phyloP scores from a whole-genome alignment of 805 yeast species.

The Metschnikowia lochheadii region DNA sequence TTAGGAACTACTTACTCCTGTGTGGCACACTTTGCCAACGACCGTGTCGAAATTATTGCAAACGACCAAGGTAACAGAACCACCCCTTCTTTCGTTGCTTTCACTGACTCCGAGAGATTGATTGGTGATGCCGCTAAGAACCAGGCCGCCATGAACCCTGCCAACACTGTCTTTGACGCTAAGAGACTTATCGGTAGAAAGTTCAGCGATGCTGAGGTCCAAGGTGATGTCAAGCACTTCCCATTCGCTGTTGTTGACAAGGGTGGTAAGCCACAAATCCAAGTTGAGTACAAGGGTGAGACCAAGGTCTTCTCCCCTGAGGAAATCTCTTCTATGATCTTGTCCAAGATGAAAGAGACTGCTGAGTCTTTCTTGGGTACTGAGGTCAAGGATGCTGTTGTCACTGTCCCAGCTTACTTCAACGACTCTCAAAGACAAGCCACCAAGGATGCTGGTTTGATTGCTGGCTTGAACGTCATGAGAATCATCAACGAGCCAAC shows the following conservation, averaged over 20 bases:
- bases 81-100: constrained; percentile 31
- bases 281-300: constrained; percentile 32
- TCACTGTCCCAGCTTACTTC: constrained; percentile 90
- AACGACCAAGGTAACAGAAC: constrained; percentile 34
- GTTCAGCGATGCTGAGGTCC: constrained; percentile 27
- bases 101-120: constrained; percentile 32
- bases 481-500: constrained; percentile 87
- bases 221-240: constrained; percentile 29
- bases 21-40: constrained; percentile 32
- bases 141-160: constrained; percentile 34
- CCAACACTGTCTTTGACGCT: constrained; percentile 32
- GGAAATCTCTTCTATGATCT: constrained; percentile 30
- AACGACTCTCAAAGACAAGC: constrained; percentile 95
- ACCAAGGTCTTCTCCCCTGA: constrained; percentile 32
- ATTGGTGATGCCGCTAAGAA: constrained; percentile 34
- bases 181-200: constrained; percentile 32
- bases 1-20: constrained; percentile 33
- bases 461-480: constrained; percentile 84
- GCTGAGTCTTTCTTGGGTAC: constrained; percentile 75
- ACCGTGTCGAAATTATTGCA: constrained; percentile 31
- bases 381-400: constrained; percentile 80
- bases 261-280: constrained; percentile 27
- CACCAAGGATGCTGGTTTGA: constrained; percentile 88
- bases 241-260: constrained; percentile 31
- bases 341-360: constrained; percentile 40